phyloP scores from a whole-genome alignment of 345 rosid genomes.

The Populus euphratica region DNA sequence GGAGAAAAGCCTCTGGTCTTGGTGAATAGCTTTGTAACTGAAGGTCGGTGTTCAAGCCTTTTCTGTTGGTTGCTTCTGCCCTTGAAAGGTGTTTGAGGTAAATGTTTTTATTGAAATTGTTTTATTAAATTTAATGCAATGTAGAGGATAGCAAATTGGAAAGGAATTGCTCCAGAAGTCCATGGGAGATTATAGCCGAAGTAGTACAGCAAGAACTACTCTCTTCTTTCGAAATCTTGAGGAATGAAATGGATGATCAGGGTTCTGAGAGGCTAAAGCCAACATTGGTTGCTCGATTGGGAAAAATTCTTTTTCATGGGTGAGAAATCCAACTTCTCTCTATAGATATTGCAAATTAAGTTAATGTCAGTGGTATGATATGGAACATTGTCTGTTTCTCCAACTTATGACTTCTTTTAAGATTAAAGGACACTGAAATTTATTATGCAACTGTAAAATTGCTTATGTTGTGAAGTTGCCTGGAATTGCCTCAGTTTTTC shows the following conservation, averaged over 20 bases:
- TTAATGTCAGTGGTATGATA: no score
- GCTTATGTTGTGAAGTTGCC: no score
- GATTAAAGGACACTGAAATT: no score
- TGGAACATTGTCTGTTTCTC: no score
- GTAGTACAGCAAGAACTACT: slow-evolving; percentile 45
- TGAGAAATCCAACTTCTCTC: slow-evolving; percentile 3
- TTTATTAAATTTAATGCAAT: background rate
- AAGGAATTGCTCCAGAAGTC: slow-evolving; percentile 16
- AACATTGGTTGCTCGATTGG: slow-evolving; percentile 53
- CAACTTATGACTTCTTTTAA: no score
- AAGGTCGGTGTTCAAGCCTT: slow-evolving; percentile 24
- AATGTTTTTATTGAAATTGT: no score
- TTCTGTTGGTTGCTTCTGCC: background rate
- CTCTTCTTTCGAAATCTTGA: slow-evolving; percentile 32
- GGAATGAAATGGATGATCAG: slow-evolving; percentile 20
- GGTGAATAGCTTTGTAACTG: slow-evolving; percentile 22
- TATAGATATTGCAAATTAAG: background rate
- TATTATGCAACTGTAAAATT: no score
- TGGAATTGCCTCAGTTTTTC: no score
- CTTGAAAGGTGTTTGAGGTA: background rate
- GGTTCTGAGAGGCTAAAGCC: slow-evolving; percentile 30
- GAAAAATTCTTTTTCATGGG: slow-evolving; percentile 47
- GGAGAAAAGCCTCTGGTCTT: slow-evolving; percentile 39
- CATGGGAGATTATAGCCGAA: slow-evolving; percentile 45
- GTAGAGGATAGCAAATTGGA: slow-evolving; percentile 21